phyloP scores from a whole-genome alignment of 2,329 filamentous ascomycete genomes.

The Xylariaceae sp. region DNA sequence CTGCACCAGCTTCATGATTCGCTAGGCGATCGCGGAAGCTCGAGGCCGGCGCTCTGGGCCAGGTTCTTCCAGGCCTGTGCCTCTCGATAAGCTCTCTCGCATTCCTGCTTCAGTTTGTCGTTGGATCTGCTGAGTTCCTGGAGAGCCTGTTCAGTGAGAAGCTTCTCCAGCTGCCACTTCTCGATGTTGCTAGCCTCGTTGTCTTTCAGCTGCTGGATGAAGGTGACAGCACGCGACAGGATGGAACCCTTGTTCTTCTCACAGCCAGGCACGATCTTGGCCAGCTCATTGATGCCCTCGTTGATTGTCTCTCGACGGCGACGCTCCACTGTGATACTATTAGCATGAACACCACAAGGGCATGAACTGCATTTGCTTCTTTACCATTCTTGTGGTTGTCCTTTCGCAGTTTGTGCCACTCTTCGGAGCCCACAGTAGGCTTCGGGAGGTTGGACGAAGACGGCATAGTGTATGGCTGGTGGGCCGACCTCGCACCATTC shows the following conservation, averaged over 20 bases:
- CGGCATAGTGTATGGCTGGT: slow-evolving; percentile 21
- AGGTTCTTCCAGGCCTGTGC: slow-evolving; percentile 75
- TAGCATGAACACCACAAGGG: slow-evolving; percentile 9
- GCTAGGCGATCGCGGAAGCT: slow-evolving; percentile 41
- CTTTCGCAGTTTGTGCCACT: slow-evolving; percentile 96
- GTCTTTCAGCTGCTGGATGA: slow-evolving; percentile 91
- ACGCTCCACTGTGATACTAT: slow-evolving; percentile 70
- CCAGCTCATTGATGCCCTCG: slow-evolving; percentile 95
- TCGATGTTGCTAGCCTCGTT: slow-evolving; percentile 93
- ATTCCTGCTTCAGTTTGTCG: slow-evolving; percentile 80
- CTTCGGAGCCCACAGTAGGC: slow-evolving; percentile 88
- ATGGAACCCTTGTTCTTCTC: slow-evolving; percentile 99
- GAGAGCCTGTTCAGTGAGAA: slow-evolving; percentile 84
- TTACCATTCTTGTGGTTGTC: slow-evolving; percentile 98
- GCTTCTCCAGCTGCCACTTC: slow-evolving; percentile 89
- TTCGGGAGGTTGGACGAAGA: slow-evolving; percentile 55
- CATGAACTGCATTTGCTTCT: background rate
- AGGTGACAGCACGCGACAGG: slow-evolving; percentile 85
- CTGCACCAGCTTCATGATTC: slow-evolving; percentile 27
- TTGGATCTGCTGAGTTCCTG: slow-evolving; percentile 83
- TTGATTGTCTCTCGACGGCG: slow-evolving; percentile 97
- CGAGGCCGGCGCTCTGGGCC: slow-evolving; percentile 58
- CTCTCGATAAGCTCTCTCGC: slow-evolving; percentile 74
- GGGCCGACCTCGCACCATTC: slow-evolving; percentile 39
- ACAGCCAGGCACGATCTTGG: slow-evolving; percentile 94